Percentiles rank a stretch among this genome's conserved stretches.
Evolutionary conservation across 352 stramenopile species (phyloP).

Genomic region (Pythium dissimile): DNA sequence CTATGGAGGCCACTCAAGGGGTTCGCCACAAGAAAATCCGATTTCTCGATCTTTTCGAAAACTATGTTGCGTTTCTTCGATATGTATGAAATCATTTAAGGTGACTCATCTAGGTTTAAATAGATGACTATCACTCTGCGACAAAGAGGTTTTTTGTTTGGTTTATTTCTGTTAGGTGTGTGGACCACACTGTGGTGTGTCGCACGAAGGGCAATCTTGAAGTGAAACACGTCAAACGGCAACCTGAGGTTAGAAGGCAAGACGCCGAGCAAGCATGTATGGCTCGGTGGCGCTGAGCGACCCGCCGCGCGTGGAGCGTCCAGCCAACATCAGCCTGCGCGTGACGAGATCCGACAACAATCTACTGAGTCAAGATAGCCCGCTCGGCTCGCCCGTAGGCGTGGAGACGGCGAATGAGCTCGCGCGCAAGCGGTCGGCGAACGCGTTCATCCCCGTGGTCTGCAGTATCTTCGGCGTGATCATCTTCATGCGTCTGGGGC

Average conservation of each 20-base stretch:
- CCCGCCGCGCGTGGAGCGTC: background rate
- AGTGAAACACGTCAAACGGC: background rate
- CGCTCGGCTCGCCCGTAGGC: conserved; percentile 15
- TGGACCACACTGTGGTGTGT: no score
- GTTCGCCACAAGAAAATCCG: conserved; percentile 13
- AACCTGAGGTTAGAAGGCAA: no score
- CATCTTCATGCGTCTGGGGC: conserved; percentile 50
- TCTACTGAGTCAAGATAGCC: background rate
- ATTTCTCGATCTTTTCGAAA: conserved; percentile 11
- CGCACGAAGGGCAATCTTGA: no score
- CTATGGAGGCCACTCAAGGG: background rate
- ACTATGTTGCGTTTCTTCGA: background rate
- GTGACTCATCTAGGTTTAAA: background rate
- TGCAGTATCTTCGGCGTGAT: conserved; percentile 55
- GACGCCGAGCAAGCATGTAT: conserved; percentile 12
- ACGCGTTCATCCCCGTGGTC: conserved; percentile 43
- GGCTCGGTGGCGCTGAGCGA: conserved; percentile 9
- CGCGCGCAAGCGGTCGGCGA: conserved; percentile 10
- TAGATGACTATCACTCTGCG: conserved; percentile 11
- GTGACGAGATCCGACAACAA: background rate
- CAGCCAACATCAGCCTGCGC: background rate
- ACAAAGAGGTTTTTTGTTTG: no score
- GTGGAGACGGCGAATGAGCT: conserved; percentile 25
- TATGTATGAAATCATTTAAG: background rate
- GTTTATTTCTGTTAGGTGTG: no score